Percentiles rank a stretch among this genome's conserved stretches.
Conservation (phyloP, 1,284 basidiomycete genomes). For the Rhodotorula sp. region DNA sequence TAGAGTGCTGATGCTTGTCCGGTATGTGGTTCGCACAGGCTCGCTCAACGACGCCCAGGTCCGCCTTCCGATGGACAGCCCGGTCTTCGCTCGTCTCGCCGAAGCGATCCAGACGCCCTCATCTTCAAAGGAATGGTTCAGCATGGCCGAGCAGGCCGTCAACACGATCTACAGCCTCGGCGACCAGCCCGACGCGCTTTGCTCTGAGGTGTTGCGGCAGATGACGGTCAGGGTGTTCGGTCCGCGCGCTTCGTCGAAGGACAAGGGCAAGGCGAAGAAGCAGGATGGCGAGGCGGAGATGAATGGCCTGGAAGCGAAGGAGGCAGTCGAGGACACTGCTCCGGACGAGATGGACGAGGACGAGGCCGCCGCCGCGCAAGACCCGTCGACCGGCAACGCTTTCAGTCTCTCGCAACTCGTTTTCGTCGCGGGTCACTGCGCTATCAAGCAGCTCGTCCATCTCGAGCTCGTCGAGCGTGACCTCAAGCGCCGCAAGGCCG, state of each 20-base stretch:
- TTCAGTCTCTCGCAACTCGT: conserved; percentile 87
- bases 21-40: conserved; percentile 54
- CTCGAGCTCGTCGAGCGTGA: conserved; percentile 96
- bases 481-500: conserved; percentile 93
- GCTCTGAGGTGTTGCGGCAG: conserved; percentile 76
- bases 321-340: neutral
- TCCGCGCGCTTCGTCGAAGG: conserved; percentile 13
- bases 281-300: neutral
- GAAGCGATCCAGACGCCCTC: conserved; percentile 73
- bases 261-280: neutral
- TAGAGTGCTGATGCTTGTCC: too few species aligned
- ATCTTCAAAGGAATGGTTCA: conserved; percentile 86
- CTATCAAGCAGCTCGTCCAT: conserved; percentile 96
- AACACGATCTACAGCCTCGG: conserved; percentile 94
- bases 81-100: conserved; percentile 79
- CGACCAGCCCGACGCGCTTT: conserved; percentile 86
- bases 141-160: conserved; percentile 91
- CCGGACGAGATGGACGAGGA: neutral
- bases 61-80: conserved; percentile 82
- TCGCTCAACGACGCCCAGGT: conserved; percentile 84
- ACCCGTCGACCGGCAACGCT: conserved; percentile 60
- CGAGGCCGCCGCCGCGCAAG: neutral
- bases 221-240: conserved; percentile 72
- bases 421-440: conserved; percentile 92
- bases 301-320: neutral